Conservation (phyloP, 2,329 filamentous ascomycete genomes). For the Diaporthe citriasiana region DNA sequence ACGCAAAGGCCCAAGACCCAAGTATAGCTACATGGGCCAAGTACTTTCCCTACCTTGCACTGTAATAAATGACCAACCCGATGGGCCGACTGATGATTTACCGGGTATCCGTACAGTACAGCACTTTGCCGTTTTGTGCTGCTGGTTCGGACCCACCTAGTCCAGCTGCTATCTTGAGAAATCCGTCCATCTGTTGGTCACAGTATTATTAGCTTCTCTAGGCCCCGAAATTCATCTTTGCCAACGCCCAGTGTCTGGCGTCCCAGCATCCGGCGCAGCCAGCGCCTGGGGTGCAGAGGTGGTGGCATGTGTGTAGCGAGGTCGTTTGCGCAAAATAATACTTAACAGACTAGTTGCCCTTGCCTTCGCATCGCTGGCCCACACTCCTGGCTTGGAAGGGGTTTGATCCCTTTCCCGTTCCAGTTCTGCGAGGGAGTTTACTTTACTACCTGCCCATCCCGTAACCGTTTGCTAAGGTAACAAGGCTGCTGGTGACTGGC, state of each 20-base stretch:
- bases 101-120: conserved; percentile 17
- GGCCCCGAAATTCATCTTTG: conserved; percentile 40
- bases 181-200: conserved; percentile 33
- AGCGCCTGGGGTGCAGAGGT: neutral
- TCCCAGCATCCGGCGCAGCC: neutral
- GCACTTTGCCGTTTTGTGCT: conserved; percentile 10
- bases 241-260: conserved; percentile 9
- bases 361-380: neutral
- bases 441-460: neutral
- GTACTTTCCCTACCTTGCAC: conserved; percentile 6
- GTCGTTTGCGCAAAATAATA: conserved; percentile 15
- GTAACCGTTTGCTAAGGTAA: neutral
- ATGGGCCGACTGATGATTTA: conserved; percentile 6
- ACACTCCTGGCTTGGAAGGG: neutral
- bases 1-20: conserved; percentile 10
- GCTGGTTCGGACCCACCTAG: conserved; percentile 36
- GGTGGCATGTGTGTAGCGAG: neutral
- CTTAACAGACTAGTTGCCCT: conserved; percentile 36
- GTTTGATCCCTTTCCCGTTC: conserved; percentile 10
- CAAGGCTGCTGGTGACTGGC: neutral
- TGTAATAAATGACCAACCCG: conserved; percentile 25
- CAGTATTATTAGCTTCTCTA: conserved; percentile 39
- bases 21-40: conserved; percentile 27
- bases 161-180: conserved; percentile 38
- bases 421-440: neutral